Conservation (phyloP, 257 asterid species). For the Solanum tacnaense region DNA sequence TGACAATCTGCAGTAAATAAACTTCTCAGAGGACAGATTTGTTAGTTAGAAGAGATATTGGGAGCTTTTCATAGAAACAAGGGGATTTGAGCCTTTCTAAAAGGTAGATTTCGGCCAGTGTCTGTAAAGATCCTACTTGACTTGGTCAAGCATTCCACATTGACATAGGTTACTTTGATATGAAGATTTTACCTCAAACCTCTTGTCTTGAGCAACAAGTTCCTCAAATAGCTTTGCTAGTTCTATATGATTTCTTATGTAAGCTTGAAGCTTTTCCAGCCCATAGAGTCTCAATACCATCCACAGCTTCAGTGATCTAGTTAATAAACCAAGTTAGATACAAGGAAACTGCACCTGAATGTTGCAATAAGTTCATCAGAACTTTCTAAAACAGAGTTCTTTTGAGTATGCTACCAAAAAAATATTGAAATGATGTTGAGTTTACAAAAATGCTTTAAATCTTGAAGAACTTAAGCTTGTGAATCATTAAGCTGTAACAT, state of each 20-base stretch:
- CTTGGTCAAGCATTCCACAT: not conserved
- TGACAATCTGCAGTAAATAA: constrained; percentile 43
- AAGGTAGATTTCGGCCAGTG: not conserved
- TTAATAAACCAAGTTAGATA: constrained; percentile 1
- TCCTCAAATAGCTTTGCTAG: constrained; percentile 65
- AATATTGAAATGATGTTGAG: not conserved
- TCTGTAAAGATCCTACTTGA: not conserved
- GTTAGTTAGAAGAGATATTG: not conserved
- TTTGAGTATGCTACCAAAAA: not conserved
- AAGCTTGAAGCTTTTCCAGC: constrained; percentile 71
- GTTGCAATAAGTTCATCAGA: not conserved
- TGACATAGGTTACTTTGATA: not conserved
- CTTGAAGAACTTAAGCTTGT: not conserved
- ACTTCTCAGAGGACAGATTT: not conserved
- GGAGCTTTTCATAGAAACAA: not conserved
- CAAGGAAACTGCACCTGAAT: not conserved
- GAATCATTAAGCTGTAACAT: not conserved
- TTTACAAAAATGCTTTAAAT: not conserved
- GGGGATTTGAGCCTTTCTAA: not conserved
- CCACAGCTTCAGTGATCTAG: constrained; percentile 92
- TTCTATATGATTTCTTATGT: constrained; percentile 74
- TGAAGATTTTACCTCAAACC: constrained; percentile 64
- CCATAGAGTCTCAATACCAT: constrained; percentile 94
- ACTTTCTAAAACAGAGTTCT: not conserved
- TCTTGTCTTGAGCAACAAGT: constrained; percentile 60